Percentiles rank a stretch among this genome's conserved stretches.
Evolutionary conservation across 192 early-diverging fungal species (phyloP).

Genomic region (Gamsiella multidivaricata): DNA sequence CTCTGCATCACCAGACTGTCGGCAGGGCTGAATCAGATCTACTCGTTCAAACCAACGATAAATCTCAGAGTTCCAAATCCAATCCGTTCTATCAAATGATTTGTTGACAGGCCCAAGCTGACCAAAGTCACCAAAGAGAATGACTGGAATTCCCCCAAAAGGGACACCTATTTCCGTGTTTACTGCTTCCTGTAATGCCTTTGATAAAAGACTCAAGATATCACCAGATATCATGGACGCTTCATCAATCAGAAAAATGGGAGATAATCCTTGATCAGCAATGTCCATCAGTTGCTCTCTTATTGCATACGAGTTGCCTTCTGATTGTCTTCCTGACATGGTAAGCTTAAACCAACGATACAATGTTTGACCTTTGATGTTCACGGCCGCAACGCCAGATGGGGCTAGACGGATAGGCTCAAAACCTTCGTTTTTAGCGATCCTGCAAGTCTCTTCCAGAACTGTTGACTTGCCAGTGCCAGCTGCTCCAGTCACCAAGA

Average conservation of each 20-base stretch:
- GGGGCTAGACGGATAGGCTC: constrained; percentile 11
- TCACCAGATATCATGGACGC: constrained; percentile 20
- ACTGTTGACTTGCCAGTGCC: constrained; percentile 18
- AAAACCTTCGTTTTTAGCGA: constrained; percentile 2
- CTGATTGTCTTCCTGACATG: constrained; percentile 3
- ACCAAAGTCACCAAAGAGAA: constrained; percentile 26
- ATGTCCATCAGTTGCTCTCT: constrained; percentile 18
- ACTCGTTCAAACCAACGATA: constrained; percentile 10
- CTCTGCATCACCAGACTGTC: constrained; percentile 9
- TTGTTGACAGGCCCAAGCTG: constrained; percentile 24
- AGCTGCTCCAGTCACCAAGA: constrained; percentile 30
- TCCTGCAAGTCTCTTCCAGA: neutral
- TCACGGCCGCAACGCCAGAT: constrained; percentile 26
- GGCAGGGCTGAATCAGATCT: constrained; percentile 13
- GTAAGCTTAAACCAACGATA: constrained; percentile 20
- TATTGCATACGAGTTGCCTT: constrained; percentile 6
- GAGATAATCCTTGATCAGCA: neutral
- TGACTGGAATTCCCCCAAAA: constrained; percentile 6
- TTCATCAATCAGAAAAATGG: constrained; percentile 16
- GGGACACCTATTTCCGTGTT: neutral
- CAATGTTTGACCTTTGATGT: constrained; percentile 24
- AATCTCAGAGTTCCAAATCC: constrained; percentile 15
- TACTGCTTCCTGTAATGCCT: constrained; percentile 14
- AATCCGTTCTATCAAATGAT: constrained; percentile 5
- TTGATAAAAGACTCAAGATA: neutral